Base-by-base conservation (phyloP, 139 green algal genomes). In the Raphidocelis subcapitata region DNA sequence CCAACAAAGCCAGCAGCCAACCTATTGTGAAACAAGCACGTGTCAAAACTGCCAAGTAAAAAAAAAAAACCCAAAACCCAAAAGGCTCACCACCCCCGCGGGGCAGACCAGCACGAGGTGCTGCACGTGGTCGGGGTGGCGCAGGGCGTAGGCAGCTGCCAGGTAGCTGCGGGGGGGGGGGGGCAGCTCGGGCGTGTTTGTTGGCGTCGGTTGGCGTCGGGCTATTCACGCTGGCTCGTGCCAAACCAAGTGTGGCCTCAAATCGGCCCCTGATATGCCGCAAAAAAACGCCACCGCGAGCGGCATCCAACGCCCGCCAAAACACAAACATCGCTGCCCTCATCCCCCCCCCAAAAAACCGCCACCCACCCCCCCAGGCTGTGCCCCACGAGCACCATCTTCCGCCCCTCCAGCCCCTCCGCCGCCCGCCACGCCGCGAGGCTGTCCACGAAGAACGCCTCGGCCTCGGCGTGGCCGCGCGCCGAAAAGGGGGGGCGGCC, bases 61-160 rank as follows among this genome's bases (percentile, higher is more conserved):
- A 24, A 15, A 54, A 54, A 16, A 54, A 15, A 16, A 16, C 46
- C 15, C 15, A 24, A 15, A 54, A 15, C 15, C 46, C 15, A 24
- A 16, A 54, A 54, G 46, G 69, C 83, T 76, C 78, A 92, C 87
- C 65, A 97, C 70, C 20, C 92, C 93, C 15, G 91, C 93, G 26
- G 93, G 92, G 47, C 85, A 92, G 21, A 97, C 92, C 16, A 97
- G 84, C 52, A 97, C 75, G 21, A 97, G 85, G 76, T 97, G 91
- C 66, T 89, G 5, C 60, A 97, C 88, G 28, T 90, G 81, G 65
- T 97, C 86, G 0, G 92, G 92, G 76, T 97, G 80, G 5, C 69
- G 52, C 61, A 95, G 74, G 12, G 93, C 91, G 73, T 97, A 97
- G 60, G 44, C 75, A 44, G 91, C 87, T 5, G 89, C 80, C 37